A percentile compares a stretch with the other conserved stretches of the same genome.
Evolutionary conservation across 306 rosid species (phyloP).

Genomic region (Sophora flavescens): DNA sequence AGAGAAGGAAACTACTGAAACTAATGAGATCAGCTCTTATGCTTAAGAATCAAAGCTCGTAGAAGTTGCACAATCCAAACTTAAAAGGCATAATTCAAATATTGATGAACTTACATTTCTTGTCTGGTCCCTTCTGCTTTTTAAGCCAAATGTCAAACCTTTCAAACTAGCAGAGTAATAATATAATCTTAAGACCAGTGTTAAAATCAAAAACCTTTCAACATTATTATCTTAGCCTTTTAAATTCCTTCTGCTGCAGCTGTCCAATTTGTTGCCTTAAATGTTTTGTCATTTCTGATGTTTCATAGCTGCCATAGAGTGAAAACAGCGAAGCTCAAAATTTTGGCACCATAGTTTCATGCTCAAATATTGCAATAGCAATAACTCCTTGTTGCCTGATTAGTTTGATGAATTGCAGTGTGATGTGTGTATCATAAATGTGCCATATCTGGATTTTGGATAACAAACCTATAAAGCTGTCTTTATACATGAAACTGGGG

Average conservation of each 20-base stretch:
- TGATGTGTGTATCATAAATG: no score
- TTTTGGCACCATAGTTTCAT: not conserved
- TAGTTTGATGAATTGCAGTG: no score
- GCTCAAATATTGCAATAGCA: constrained; percentile 12
- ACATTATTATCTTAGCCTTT: not conserved
- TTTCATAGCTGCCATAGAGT: no score
- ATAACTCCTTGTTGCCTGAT: constrained; percentile 21
- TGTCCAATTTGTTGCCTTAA: constrained; percentile 14
- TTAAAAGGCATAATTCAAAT: not conserved
- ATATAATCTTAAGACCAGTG: not conserved
- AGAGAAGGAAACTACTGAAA: no score
- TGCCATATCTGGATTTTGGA: no score
- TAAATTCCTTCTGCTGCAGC: constrained; percentile 1
- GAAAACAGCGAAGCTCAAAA: not conserved
- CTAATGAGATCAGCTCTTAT: no score
- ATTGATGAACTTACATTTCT: not conserved
- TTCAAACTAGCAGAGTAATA: not conserved
- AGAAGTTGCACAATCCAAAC: no score
- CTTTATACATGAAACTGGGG: not conserved
- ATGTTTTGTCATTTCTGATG: not conserved
- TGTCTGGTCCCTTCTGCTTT: not conserved
- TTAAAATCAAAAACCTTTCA: constrained; percentile 15
- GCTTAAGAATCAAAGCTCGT: not conserved
- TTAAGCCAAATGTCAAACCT: not conserved
- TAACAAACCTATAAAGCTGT: no score